A percentile compares a stretch with the other conserved stretches of the same genome.
Conservation (phyloP, 1,284 basidiomycete genomes). For the Calocybe gambosa region DNA sequence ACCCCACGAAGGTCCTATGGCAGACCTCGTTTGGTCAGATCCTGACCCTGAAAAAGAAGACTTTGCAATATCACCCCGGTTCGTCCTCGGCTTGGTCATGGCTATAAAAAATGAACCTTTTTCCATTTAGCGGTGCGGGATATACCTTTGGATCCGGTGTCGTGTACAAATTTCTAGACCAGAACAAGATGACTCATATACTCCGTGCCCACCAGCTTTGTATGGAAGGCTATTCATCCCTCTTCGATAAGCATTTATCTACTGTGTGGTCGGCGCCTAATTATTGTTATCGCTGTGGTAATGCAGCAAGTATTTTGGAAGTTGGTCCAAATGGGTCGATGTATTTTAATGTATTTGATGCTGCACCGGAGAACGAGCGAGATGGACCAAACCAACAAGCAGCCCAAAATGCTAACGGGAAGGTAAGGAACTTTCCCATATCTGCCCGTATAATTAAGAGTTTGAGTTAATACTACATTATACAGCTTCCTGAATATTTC, state of each 20-base stretch:
- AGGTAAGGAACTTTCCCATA: constrained; percentile 37
- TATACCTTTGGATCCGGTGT: constrained; percentile 99
- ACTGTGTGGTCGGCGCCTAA: constrained; percentile 99
- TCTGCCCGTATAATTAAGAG: constrained; percentile 1
- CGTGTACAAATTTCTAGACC: constrained; percentile 94
- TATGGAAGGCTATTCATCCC: constrained; percentile 96
- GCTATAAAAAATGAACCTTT: constrained; percentile 8
- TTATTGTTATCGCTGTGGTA: constrained; percentile 97
- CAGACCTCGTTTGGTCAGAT: constrained; percentile 99
- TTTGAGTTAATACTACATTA: constrained; percentile 1
- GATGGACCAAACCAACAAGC: constrained; percentile 75
- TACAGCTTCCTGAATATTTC: constrained; percentile 68
- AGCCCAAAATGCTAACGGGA: constrained; percentile 60
- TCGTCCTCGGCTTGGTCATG: constrained; percentile 22
- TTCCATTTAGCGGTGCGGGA: constrained; percentile 77
- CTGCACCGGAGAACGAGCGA: constrained; percentile 95
- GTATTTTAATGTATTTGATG: constrained; percentile 98
- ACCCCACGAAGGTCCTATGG: constrained; percentile 99
- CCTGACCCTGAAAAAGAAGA: constrained; percentile 99
- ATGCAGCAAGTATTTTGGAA: constrained; percentile 94
- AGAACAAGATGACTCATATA: constrained; percentile 97
- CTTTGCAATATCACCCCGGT: constrained; percentile 98
- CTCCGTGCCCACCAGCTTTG: constrained; percentile 97
- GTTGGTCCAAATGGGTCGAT: constrained; percentile 86
- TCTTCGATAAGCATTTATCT: constrained; percentile 92